A percentile compares a stretch with the other conserved stretches of the same genome.
phyloP scores from a whole-genome alignment of 2,329 filamentous ascomycete species.

The Dothideomycetes sp. region DNA sequence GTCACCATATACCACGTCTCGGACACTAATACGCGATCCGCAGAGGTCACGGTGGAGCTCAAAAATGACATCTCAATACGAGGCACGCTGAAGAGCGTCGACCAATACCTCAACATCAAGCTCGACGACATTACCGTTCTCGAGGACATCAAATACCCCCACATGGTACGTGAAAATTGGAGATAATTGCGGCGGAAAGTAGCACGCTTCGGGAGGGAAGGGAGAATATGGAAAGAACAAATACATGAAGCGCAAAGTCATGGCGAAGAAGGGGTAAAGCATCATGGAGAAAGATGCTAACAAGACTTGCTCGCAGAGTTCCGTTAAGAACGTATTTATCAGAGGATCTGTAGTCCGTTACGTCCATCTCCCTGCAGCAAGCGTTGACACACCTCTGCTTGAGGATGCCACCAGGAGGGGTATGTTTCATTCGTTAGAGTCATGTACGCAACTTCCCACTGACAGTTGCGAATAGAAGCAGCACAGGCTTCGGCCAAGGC shows the following conservation, averaged over 20 bases:
- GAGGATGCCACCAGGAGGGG: slow-evolving; percentile 88
- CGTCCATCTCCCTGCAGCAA: slow-evolving; percentile 71
- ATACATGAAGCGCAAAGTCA: not conserved
- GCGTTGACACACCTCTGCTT: slow-evolving; percentile 74
- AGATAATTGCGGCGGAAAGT: not conserved
- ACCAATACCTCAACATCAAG: slow-evolving; percentile 99
- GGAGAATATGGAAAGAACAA: not conserved
- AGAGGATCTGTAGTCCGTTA: slow-evolving; percentile 87
- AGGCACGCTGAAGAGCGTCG: slow-evolving; percentile 90
- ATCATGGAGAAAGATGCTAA: not conserved
- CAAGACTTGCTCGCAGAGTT: slow-evolving; percentile 37
- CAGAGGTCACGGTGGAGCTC: slow-evolving; percentile 94
- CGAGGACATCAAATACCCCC: slow-evolving; percentile 89
- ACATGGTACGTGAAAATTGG: slow-evolving; percentile 52
- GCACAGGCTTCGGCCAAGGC: slow-evolving; percentile 24
- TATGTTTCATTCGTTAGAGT: slow-evolving; percentile 35
- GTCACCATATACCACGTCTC: not conserved
- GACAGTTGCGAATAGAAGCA: slow-evolving; percentile 14
- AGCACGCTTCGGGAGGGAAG: not conserved
- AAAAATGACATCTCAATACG: slow-evolving; percentile 99
- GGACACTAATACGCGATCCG: slow-evolving; percentile 23
- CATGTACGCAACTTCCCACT: not conserved
- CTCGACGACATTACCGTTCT: slow-evolving; percentile 89
- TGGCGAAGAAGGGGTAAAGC: not conserved
- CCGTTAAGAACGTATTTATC: slow-evolving; percentile 94